Evolutionary conservation across 2,329 filamentous ascomycete genomes (phyloP).

Genomic region (Pezicula rhizophila): DNA sequence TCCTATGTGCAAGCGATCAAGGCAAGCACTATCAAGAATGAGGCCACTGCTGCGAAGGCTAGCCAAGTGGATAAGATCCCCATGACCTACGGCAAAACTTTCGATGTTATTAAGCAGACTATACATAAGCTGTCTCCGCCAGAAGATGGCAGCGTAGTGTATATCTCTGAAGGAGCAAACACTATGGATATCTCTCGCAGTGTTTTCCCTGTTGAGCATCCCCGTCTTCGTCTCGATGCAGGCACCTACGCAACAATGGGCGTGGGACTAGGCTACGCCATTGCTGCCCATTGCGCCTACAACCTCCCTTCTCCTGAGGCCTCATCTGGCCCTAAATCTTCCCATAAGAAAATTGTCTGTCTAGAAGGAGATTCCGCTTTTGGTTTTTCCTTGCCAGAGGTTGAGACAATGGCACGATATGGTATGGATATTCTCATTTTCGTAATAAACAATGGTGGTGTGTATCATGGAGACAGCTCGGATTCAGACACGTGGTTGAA

Average conservation of each 20-base stretch:
- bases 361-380: slow-evolving; percentile 51
- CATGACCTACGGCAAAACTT: slow-evolving; percentile 44
- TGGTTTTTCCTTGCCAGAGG: slow-evolving; percentile 48
- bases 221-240: slow-evolving; percentile 49
- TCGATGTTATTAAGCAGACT: slow-evolving; percentile 44
- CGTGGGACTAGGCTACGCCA: slow-evolving; percentile 49
- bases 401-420: slow-evolving; percentile 50
- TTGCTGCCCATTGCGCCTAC: slow-evolving; percentile 50
- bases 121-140: slow-evolving; percentile 40
- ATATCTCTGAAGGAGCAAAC: slow-evolving; percentile 52
- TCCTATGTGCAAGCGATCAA: slow-evolving; percentile 29
- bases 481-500: slow-evolving; percentile 36
- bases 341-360: slow-evolving; percentile 46
- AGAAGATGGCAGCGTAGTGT: slow-evolving; percentile 42
- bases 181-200: slow-evolving; percentile 56
- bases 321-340: slow-evolving; percentile 17
- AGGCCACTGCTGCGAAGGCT: slow-evolving; percentile 36
- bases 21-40: slow-evolving; percentile 38
- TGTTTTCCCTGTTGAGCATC: slow-evolving; percentile 46
- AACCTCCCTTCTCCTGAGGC: slow-evolving; percentile 36
- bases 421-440: slow-evolving; percentile 48
- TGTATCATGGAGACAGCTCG: slow-evolving; percentile 38
- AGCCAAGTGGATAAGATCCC: slow-evolving; percentile 34
- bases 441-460: slow-evolving; percentile 49
- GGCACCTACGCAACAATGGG: slow-evolving; percentile 56